phyloP scores from a whole-genome alignment of 2,329 filamentous ascomycete genomes.

The Zymoseptoria passerinii region DNA sequence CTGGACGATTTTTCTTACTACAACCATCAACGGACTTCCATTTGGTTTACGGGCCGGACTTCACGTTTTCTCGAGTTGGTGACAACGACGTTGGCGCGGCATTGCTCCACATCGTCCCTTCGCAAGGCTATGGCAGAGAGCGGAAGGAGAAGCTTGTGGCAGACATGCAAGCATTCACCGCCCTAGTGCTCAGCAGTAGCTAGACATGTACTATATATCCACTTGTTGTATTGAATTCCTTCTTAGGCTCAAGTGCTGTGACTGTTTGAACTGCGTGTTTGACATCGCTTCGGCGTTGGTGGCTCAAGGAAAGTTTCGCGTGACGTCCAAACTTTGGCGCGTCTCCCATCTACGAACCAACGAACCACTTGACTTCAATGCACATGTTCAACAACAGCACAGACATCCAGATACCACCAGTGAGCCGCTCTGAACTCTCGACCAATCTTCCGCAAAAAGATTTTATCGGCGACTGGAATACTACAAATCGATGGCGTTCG shows the following conservation, averaged over 20 bases:
- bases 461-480: background rate
- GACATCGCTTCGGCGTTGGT: no score
- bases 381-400: background rate
- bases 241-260: background rate
- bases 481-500: slow-evolving; percentile 17
- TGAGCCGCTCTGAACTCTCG: background rate
- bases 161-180: background rate
- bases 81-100: background rate
- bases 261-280: background rate
- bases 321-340: background rate
- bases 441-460: background rate
- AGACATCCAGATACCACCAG: background rate
- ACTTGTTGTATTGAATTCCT: background rate
- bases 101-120: background rate
- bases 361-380: background rate
- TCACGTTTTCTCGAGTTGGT: background rate
- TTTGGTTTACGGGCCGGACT: background rate
- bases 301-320: background rate
- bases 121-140: background rate
- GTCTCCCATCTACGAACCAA: background rate
- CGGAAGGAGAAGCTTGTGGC: background rate
- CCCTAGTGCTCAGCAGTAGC: background rate
- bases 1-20: background rate
- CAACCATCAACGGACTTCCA: background rate
- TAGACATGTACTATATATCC: background rate